Evolutionary conservation across 805 yeast genomes (phyloP), one percentile per base, ranked within the genome.

Genomic region (Kazachstania kunashirensis): DNA sequence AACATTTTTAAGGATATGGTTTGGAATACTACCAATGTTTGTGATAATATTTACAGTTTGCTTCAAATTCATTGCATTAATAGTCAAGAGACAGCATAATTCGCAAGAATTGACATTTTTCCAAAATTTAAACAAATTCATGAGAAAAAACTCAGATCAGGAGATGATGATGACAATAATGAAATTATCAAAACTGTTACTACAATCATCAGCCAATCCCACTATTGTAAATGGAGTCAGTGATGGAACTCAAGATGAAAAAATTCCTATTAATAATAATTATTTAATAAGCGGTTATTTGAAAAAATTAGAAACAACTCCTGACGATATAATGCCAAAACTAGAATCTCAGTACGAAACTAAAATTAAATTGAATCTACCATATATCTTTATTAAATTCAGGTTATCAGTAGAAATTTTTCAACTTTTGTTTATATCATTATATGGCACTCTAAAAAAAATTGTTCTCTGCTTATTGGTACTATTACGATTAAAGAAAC

Each of bases 271-370:
- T 26, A 14, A 15, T 15, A 13, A 33, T 47, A 15, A 46, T 41
- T 45, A 43, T 23, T 30, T 49, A 24, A 31, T 52, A 4, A 49
- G 55, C 28, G 55, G 55, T 5, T 49, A 52, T 34, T 23, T 42
- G 30, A 49, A 48, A 31, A 41, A 39, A 18, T 23, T 43, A n/a
- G 33, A 36, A 7, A 44, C 45, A 8, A 42, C 37, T 4, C 50
- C 53, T 3, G 48, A 41, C 8, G 50, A 48, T 26, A 6, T 14
- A 24, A 12, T 15, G 9, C 9, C 23, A 5, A n/a, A 11, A 27
- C 9, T 14, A n/a, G 16, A 25, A 9, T 9, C 25, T 9, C 14
- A 31, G 13, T n/a, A 12, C n/a, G 18, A 26, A 8, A 16, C n/a
- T 7, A 11, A 24, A 23, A 20, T 17, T 16, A 11, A 13, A 20